Conservation (phyloP, 2,329 filamentous ascomycete species). For the Fusarium sp. region DNA sequence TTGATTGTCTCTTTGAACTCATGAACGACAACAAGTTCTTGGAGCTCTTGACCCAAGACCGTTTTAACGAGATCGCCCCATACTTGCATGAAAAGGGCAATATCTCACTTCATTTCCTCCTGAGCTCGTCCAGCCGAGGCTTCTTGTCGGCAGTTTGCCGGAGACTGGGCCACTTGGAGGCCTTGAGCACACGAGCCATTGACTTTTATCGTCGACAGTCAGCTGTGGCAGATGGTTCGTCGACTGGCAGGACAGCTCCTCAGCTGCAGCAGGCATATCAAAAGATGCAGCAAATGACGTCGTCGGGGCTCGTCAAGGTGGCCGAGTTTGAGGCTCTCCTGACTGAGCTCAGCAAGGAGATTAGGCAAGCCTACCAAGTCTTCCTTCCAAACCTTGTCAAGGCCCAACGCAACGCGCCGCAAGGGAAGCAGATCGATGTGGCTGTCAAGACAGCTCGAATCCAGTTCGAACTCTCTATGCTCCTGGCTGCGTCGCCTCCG, state of each 20-base stretch:
- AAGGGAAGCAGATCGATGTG: conserved; percentile 57
- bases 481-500: conserved; percentile 62
- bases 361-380: conserved; percentile 63
- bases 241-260: conserved; percentile 54
- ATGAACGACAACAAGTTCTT: conserved; percentile 65
- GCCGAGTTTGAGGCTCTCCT: conserved; percentile 73
- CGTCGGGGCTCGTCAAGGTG: conserved; percentile 66
- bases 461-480: conserved; percentile 64
- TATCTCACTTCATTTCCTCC: conserved; percentile 71
- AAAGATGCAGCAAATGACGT: conserved; percentile 64
- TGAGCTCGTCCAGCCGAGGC: conserved; percentile 79
- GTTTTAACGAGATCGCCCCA: conserved; percentile 61
- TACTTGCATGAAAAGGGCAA: conserved; percentile 68
- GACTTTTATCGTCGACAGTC: conserved; percentile 63
- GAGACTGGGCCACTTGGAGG: conserved; percentile 69
- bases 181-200: conserved; percentile 60
- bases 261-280: conserved; percentile 69
- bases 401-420: conserved; percentile 60
- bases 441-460: conserved; percentile 60
- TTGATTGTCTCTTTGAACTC: conserved; percentile 69
- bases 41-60: conserved; percentile 59
- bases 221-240: conserved; percentile 54
- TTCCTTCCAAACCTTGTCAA: conserved; percentile 58
- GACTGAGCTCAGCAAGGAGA: conserved; percentile 59
- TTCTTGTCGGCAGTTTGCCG: conserved; percentile 78